phyloP scores from a whole-genome alignment of 2,329 filamentous ascomycete genomes.

The Aspergillus terreus region DNA sequence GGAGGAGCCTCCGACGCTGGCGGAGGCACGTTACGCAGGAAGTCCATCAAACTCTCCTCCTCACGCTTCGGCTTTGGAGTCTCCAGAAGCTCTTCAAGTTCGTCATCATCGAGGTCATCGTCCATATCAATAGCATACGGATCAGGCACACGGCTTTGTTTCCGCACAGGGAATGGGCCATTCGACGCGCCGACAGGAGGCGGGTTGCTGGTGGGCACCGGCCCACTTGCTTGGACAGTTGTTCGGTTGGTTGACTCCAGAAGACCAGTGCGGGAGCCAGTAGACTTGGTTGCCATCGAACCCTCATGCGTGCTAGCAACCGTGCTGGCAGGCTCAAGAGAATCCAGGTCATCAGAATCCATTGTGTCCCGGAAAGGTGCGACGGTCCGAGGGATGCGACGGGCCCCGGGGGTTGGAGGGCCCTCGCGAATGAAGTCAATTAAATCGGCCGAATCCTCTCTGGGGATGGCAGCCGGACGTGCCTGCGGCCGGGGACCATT shows the following conservation, averaged over 20 bases:
- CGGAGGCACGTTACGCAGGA: constrained; percentile 44
- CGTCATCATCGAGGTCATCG: constrained; percentile 69
- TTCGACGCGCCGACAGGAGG: constrained; percentile 21
- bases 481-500: constrained; percentile 58
- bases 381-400: constrained; percentile 74
- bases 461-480: constrained; percentile 64
- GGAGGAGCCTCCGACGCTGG: constrained; percentile 31
- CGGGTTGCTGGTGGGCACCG: constrained; percentile 10
- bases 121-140: constrained; percentile 82
- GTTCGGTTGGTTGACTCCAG: constrained; percentile 41
- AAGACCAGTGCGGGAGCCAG: constrained; percentile 70
- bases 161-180: constrained; percentile 61
- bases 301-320: constrained; percentile 47
- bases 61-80: constrained; percentile 33
- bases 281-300: constrained; percentile 57
- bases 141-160: constrained; percentile 74
- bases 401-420: constrained; percentile 62
- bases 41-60: constrained; percentile 48
- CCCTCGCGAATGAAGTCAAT: constrained; percentile 95
- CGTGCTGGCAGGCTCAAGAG: constrained; percentile 26
- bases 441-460: constrained; percentile 70
- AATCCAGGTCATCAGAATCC: constrained; percentile 70
- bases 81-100: constrained; percentile 55
- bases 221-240: constrained; percentile 21
- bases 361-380: constrained; percentile 81